Evolutionary conservation across 441 rosid genomes (phyloP).

Genomic region (Pelargonium myrrhifolium): DNA sequence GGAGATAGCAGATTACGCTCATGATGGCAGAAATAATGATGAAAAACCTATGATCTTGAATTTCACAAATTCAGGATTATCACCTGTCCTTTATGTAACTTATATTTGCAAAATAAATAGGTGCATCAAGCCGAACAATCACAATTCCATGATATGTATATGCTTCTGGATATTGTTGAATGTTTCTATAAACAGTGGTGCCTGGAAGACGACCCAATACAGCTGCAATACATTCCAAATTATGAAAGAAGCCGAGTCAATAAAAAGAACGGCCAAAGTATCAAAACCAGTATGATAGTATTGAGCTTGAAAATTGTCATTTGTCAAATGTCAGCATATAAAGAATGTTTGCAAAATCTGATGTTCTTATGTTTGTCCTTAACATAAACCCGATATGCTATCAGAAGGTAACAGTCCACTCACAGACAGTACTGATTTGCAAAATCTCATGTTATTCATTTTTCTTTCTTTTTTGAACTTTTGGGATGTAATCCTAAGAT

Average conservation of each 20-base stretch:
- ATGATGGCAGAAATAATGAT: neutral
- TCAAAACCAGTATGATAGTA: neutral
- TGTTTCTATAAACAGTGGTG: constrained; percentile 87
- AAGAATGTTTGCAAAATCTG: neutral
- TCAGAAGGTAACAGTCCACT: too few relatives aligned
- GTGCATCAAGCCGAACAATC: constrained; percentile 83
- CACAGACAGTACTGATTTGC: too few relatives aligned
- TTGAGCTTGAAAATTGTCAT: neutral
- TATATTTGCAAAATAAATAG: constrained; percentile 92
- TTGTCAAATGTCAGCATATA: neutral
- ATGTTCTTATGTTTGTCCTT: neutral
- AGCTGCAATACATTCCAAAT: constrained; percentile 45
- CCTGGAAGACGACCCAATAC: constrained; percentile 98
- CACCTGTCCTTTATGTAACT: constrained; percentile 90
- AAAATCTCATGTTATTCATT: too few relatives aligned
- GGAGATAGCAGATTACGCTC: neutral
- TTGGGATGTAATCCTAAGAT: neutral
- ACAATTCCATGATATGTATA: constrained; percentile 92
- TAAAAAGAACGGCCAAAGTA: neutral
- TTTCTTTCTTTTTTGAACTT: too few relatives aligned
- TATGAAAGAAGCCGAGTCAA: constrained; percentile 5
- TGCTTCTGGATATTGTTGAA: constrained; percentile 87
- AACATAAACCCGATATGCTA: too few relatives aligned
- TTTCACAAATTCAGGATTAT: constrained; percentile 9
- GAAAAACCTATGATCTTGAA: neutral